phyloP scores from a whole-genome alignment of 2,329 filamentous ascomycete species.

The Macrophomina tecta region DNA sequence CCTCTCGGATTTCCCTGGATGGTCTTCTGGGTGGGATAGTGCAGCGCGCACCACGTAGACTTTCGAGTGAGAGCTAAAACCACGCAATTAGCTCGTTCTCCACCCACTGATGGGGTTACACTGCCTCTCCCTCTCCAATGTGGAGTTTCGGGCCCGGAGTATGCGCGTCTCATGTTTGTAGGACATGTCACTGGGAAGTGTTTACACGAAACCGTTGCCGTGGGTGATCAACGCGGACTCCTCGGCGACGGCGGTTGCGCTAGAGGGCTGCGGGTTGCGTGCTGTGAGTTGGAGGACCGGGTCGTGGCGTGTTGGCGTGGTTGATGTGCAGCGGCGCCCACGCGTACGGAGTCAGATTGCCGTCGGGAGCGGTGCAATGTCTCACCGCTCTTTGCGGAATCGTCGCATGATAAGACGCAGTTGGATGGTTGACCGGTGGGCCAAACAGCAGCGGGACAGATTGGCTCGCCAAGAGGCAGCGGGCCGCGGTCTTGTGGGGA shows the following conservation, averaged over 20 bases:
- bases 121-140: neutral
- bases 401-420: conserved; percentile 14
- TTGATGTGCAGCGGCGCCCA: neutral
- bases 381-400: conserved; percentile 19
- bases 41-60: neutral
- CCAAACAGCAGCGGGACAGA: conserved; percentile 14
- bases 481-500: conserved; percentile 9
- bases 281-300: neutral
- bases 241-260: neutral
- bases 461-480: conserved; percentile 13
- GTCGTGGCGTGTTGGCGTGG: neutral
- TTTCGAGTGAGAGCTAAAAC: neutral
- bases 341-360: neutral
- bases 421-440: conserved; percentile 5
- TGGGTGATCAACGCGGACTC: neutral
- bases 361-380: neutral
- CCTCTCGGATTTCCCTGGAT: neutral
- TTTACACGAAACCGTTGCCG: neutral
- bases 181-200: neutral
- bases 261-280: neutral
- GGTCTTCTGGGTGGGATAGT: neutral
- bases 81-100: neutral
- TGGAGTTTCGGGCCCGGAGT: neutral
- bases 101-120: neutral
- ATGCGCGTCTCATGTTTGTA: neutral